Evolutionary conservation across 2,329 filamentous ascomycete species (phyloP), one percentile per base, ranked within the genome.

Genomic region (Plenodomus lindquistii): DNA sequence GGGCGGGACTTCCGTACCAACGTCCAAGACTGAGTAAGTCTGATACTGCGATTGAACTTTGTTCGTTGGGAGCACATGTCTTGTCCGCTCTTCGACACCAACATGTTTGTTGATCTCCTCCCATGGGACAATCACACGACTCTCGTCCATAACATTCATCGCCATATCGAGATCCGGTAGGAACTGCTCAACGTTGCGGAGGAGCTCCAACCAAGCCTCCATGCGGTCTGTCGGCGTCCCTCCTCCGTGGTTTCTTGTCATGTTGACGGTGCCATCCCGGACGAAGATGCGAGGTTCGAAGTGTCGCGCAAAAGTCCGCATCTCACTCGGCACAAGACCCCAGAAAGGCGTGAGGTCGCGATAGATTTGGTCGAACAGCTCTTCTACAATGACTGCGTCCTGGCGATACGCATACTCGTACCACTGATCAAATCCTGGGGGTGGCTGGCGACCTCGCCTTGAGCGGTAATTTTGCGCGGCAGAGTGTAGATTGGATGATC

Each of bases 331-430:
- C 3, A 70, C 52, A 1, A 79, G 46, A 5, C 70, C 77, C 79
- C 79, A 81, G 53, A 79, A 80, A 0, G 79, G 78, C 21, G 63
- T 69, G 20, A 80, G 42, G 46, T 81, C 79, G 47, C 76, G 60
- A 57, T 81, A 78, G 9, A 81, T 77, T 49, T 76, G 77, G 49
- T 81, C 78, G 55, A 79, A 81, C 52, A 79, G 76, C 6, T 78
- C 74, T 56, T 81, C 79, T 4, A 81, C 65, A 1, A 81, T 66
- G 22, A 79, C 31, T 1, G 75, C 72, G 42, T 74, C 62, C 38
- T 75, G 61, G 10, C 69, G 65, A 24, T 69, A 59, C 7, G 79
- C 78, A 55, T 72, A 79, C 4, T 69, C 50, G 52, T 71, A 76
- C 79, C 79, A 81, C 31, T 62, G 50, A 38, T 78, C 76, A 55